A percentile compares a stretch with the other conserved stretches of the same genome.
These are phyloP conservation scores for Nothophoma quercina DNA, from an alignment of 2,329 filamentous ascomycete genomes.

Conservation along the genomic window DNA sequence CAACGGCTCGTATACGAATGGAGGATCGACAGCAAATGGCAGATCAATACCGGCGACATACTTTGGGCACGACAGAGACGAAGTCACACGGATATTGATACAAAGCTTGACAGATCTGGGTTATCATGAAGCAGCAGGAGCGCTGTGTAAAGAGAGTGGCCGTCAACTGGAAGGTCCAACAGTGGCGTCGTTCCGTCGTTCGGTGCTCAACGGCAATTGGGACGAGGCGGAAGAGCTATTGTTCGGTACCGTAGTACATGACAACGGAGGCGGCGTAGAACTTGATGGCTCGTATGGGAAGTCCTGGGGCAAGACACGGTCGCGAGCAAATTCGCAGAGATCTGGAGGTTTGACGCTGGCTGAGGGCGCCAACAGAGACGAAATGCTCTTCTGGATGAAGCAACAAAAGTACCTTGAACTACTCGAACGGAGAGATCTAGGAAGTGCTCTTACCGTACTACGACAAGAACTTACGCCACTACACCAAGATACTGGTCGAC, in stretches of 20 bases:
- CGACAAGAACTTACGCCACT: conserved; percentile 87
- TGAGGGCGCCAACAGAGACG: conserved; percentile 74
- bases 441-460: conserved; percentile 79
- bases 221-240: conserved; percentile 82
- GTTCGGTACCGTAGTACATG: conserved; percentile 60
- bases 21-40: conserved; percentile 43
- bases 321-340: conserved; percentile 45
- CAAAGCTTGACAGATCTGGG: conserved; percentile 90
- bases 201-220: conserved; percentile 85
- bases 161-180: conserved; percentile 85
- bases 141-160: conserved; percentile 81
- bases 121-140: conserved; percentile 77
- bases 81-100: conserved; percentile 90
- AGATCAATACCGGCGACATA: conserved; percentile 61
- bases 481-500: conserved; percentile 75
- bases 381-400: conserved; percentile 87
- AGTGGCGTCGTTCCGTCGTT: conserved; percentile 83
- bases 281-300: conserved; percentile 45
- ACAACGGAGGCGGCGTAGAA: conserved; percentile 54
- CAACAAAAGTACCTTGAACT: conserved; percentile 96
- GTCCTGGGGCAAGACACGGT: conserved; percentile 41
- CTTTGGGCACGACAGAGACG: conserved; percentile 87
- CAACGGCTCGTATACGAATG: conserved; percentile 56
- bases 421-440: conserved; percentile 77
- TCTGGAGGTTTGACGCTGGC: conserved; percentile 72